Base-by-base conservation (phyloP, 106 monocot species). In the Allium sativum region DNA sequence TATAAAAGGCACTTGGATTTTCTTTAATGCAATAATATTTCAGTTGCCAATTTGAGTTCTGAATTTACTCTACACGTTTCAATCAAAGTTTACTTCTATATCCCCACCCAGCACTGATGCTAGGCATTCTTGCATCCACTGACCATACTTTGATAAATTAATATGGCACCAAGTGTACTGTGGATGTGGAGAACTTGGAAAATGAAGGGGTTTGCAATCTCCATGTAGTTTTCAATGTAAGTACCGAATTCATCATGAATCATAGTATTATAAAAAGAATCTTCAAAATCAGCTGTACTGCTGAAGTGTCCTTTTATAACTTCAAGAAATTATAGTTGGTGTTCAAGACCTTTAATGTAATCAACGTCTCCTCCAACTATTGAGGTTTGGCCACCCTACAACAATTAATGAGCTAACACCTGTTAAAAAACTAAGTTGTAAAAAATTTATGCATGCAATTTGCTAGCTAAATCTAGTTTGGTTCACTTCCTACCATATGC, bases 281-380 rank as follows among this genome's bases (percentile, higher is more conserved):
- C n/a, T n/a, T 9, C 9, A 54, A 54, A n/a, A 44, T 2, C 15
- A 60, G 43, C 8, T 20, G 51, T 65, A 10, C 45, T 71, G 77
- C 52, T 74, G 70, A 9, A 86, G 71, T 18, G 67, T 73, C 65
- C 81, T 74, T 67, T 96, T 91, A 21, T 87, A 8, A 80, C 82
- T 63, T 96, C 90, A 1, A 96, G 79, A 0, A 80, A 96, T 59
- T 96, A 90, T n/a, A 91, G 84, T 9, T 79, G 84, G 40, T 91
- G 96, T 64, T 96, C 96, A 0, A 96, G 75, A 69, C 87, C 96
- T 71, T 96, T 96, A 43, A 96, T 90, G 48, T 84, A 96, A 64
- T 96, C 87, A 40, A 96, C 91, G 16, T 90, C 96, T 18, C 90
- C 96, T 12, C 91, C 96, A 7, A 96, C 96, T 16, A 96, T 84